Evolutionary conservation across 1,284 basidiomycete genomes (phyloP), one percentile per base, ranked within the genome.

Genomic region (Flammula alnicola): DNA sequence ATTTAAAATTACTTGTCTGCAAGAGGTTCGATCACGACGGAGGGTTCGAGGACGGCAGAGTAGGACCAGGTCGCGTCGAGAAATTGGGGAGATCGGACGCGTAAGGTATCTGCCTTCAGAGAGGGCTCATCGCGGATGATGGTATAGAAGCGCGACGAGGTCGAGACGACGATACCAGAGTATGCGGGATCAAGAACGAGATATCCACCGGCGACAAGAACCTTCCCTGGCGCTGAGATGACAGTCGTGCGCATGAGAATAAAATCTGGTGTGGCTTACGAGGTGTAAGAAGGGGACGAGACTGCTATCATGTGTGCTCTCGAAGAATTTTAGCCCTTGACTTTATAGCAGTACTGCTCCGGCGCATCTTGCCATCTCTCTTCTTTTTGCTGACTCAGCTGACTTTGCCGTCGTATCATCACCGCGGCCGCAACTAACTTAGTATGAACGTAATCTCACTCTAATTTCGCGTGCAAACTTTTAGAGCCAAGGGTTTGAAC

Each of bases 191-290:
- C 93, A 51, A 97, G 86, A 20, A 98, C 92, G 49, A 98, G 88
- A 73, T 97, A 98, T 2, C 95, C 95, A 2, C 95, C 95, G 2
- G 95, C 93, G 49, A 98, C 70, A 52, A 99, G 83, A 47, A 98
- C 95, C 71, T 99, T 99, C 57, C 96, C 97, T 3, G 96, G 93
- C 1, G 95, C 84, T 20, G 95, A 98, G 46, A 97, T 83, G 51
- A 90, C 78, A 26, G 82, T 88, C 35, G 73, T 64, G 51, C 72
- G 58, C 77, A 80, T 52, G 33, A 39, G 22, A 44, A 38, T 9
- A 40, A 32, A 39, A 33, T 26, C 43, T n/a, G n/a, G n/a, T n/a
- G n/a, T n/a, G n/a, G n/a, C n/a, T n/a, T n/a, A n/a, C n/a, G 17
- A 27, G 33, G 32, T 7, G 45, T 11, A 27, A 23, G 39, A 25